Percentiles rank a stretch among this genome's conserved stretches.
Conservation (phyloP, 768 basidiomycete species). For the Mrakia frigida region DNA sequence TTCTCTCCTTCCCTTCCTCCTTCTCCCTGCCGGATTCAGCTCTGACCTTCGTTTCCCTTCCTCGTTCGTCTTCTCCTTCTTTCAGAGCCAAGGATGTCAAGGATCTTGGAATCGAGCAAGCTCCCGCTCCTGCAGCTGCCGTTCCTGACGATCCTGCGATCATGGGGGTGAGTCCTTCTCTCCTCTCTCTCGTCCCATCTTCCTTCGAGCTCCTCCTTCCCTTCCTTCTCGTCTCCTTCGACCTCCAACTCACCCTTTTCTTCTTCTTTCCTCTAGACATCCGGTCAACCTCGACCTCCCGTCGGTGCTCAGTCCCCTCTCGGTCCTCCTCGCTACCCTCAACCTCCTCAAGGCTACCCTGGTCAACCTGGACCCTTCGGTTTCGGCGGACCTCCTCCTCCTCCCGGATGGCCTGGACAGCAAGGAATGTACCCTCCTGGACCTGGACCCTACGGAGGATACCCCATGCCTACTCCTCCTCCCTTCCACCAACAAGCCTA, state of each 20-base stretch:
- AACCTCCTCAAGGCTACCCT: constrained; percentile 20
- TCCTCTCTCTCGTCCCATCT: constrained; percentile 10
- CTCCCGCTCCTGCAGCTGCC: constrained; percentile 31
- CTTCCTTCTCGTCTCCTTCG: background rate
- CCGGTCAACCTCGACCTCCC: constrained; percentile 18
- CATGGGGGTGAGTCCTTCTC: constrained; percentile 34
- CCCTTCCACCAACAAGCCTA: constrained; percentile 16
- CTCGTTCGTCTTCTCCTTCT: constrained; percentile 27
- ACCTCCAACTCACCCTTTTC: background rate
- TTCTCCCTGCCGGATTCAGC: background rate
- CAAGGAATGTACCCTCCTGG: constrained; percentile 23
- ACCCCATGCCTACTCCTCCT: constrained; percentile 16
- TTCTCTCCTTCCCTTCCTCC: background rate
- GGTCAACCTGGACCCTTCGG: constrained; percentile 17
- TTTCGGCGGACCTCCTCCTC: constrained; percentile 27
- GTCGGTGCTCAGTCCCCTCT: constrained; percentile 1
- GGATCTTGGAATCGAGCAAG: constrained; percentile 41
- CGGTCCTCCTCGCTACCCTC: constrained; percentile 23
- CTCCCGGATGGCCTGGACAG: constrained; percentile 25
- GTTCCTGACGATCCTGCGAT: constrained; percentile 38
- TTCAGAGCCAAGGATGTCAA: constrained; percentile 42
- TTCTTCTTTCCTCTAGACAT: background rate
- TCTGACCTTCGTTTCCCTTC: background rate
- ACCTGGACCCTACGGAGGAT: constrained; percentile 17
- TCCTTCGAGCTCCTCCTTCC: background rate